Percentiles rank a stretch among this genome's conserved stretches.
These are phyloP conservation scores for Ophiosphaerella narmari DNA, from an alignment of 2,329 filamentous ascomycete genomes.

Conservation along the genomic window DNA sequence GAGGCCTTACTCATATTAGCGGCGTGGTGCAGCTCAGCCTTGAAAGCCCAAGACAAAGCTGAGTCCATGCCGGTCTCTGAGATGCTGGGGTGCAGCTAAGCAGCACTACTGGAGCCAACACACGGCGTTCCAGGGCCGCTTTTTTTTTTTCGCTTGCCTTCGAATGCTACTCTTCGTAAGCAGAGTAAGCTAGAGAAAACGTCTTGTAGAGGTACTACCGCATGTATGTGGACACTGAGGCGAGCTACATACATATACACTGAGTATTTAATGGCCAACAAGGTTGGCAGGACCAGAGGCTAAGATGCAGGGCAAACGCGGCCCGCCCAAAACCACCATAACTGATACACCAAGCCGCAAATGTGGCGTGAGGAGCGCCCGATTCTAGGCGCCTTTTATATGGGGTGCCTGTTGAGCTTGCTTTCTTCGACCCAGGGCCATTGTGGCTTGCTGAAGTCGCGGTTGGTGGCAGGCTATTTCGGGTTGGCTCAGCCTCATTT, in stretches of 20 bases:
- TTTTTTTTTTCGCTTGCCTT: background rate
- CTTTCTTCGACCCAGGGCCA: background rate
- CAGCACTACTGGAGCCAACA: background rate
- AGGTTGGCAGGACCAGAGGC: background rate
- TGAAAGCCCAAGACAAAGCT: background rate
- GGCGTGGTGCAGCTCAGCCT: background rate
- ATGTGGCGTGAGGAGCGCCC: conserved; percentile 3
- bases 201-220: too few species aligned
- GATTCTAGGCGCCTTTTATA: background rate
- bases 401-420: background rate
- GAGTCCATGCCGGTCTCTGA: background rate
- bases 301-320: background rate
- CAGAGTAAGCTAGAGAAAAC: too few species aligned
- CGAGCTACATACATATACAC: background rate
- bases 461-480: background rate
- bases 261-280: background rate
- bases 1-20: too few species aligned
- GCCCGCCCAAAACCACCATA: background rate
- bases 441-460: background rate
- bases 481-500: background rate
- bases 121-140: background rate
- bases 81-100: conserved; percentile 1
- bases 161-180: background rate
- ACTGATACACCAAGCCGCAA: background rate
- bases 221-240: background rate